A percentile compares a stretch with the other conserved stretches of the same genome.
Evolutionary conservation across 352 stramenopile species (phyloP).

Genomic region (Elongisporangium prolatum): DNA sequence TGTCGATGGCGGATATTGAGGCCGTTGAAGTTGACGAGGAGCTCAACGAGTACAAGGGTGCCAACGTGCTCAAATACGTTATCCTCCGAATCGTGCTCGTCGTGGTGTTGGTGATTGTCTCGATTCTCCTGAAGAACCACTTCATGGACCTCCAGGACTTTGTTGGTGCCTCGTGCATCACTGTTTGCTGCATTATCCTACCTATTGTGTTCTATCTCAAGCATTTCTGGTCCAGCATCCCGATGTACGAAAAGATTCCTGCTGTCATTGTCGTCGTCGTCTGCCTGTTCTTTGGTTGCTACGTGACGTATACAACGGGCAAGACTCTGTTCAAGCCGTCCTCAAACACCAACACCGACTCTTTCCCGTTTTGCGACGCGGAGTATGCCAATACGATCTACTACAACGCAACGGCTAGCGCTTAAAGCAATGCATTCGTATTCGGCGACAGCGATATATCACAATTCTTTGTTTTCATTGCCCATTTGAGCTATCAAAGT

Average conservation of each 20-base stretch:
- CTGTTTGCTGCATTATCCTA: constrained; percentile 32
- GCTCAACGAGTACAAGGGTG: constrained; percentile 29
- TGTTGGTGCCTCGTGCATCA: constrained; percentile 29
- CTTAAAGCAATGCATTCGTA: background rate
- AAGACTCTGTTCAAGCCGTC: constrained; percentile 35
- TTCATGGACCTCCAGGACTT: constrained; percentile 41
- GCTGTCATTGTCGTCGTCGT: constrained; percentile 32
- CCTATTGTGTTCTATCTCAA: constrained; percentile 41
- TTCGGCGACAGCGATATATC: background rate
- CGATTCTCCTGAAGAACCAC: constrained; percentile 19
- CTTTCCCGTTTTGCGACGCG: constrained; percentile 51
- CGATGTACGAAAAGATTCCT: constrained; percentile 38
- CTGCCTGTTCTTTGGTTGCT: constrained; percentile 25
- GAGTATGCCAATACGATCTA: constrained; percentile 40
- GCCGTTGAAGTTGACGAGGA: constrained; percentile 27
- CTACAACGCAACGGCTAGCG: constrained; percentile 36
- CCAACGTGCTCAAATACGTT: constrained; percentile 34
- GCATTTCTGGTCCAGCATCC: constrained; percentile 25
- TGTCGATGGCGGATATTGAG: constrained; percentile 36
- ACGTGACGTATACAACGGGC: constrained; percentile 35
- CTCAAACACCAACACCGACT: constrained; percentile 16
- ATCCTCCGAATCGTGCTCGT: constrained; percentile 35
- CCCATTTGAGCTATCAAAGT: too few species aligned
- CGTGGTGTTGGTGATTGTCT: constrained; percentile 18
- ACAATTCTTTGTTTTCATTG: background rate